Conservation (phyloP, 225 moss, liverwort and hornwort species). For the Lunularia cruciata region DNA sequence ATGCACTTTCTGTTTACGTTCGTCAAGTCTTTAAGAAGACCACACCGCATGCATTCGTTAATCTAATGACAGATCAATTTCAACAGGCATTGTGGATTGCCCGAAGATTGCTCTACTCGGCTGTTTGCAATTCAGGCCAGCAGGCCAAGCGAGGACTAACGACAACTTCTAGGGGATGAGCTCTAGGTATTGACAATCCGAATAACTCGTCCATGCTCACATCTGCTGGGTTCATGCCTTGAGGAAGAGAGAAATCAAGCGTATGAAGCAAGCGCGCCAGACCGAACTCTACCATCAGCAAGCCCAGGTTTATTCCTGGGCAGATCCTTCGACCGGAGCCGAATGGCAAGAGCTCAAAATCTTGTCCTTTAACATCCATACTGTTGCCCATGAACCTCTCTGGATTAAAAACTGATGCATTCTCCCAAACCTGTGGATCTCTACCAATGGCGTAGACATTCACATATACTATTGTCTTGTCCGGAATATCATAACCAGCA, state of each 20-base stretch:
- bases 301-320: conserved; percentile 51
- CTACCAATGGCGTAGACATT: conserved; percentile 55
- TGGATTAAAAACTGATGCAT: conserved; percentile 52
- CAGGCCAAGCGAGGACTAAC: neutral
- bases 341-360: conserved; percentile 61
- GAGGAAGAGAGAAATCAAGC: conserved; percentile 43
- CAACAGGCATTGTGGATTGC: too few relatives aligned
- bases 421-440: conserved; percentile 50
- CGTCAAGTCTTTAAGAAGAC: too few relatives aligned
- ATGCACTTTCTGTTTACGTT: too few relatives aligned
- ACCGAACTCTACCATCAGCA: conserved; percentile 43
- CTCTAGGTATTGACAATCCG: neutral
- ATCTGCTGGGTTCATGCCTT: neutral
- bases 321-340: conserved; percentile 62
- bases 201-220: conserved; percentile 5
- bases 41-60: too few relatives aligned
- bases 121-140: too few relatives aligned
- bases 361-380: conserved; percentile 40
- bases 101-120: too few relatives aligned
- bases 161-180: neutral
- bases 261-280: conserved; percentile 49
- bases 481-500: conserved; percentile 50
- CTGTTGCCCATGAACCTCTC: conserved; percentile 50
- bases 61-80: too few relatives aligned
- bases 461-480: conserved; percentile 54